Evolutionary conservation across 2,329 filamentous ascomycete genomes (phyloP).

Genomic region (Fusarium aywerte): DNA sequence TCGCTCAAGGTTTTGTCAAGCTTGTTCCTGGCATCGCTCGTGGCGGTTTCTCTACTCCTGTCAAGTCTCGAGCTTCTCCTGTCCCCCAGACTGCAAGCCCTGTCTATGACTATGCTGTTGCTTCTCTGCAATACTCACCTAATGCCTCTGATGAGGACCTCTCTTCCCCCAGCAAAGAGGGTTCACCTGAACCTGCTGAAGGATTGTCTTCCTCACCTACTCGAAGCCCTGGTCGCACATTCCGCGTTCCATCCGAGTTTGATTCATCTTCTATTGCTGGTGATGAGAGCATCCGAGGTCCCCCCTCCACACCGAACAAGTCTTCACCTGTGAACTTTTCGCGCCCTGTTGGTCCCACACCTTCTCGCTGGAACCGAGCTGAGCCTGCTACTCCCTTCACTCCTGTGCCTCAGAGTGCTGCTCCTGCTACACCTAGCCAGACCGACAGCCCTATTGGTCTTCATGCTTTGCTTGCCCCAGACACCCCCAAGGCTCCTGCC

Average conservation of each 20-base stretch:
- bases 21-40: conserved; percentile 45
- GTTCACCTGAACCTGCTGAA: not conserved
- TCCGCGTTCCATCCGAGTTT: conserved; percentile 33
- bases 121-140: conserved; percentile 11
- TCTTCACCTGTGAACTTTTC: conserved; percentile 36
- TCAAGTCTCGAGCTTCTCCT: conserved; percentile 38
- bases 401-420: conserved; percentile 14
- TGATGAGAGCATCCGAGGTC: conserved; percentile 7
- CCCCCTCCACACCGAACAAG: conserved; percentile 19
- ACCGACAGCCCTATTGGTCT: conserved; percentile 37
- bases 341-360: conserved; percentile 48
- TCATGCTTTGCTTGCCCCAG: conserved; percentile 29
- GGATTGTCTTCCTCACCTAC: conserved; percentile 6
- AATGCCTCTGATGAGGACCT: conserved; percentile 4
- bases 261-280: conserved; percentile 31
- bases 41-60: conserved; percentile 47
- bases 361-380: conserved; percentile 42
- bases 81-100: conserved; percentile 33
- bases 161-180: not conserved
- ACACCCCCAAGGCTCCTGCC: conserved; percentile 27
- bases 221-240: conserved; percentile 30
- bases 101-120: conserved; percentile 8
- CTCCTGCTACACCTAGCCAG: conserved; percentile 9
- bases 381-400: conserved; percentile 43
- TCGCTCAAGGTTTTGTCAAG: conserved; percentile 47